phyloP scores from a whole-genome alignment of 192 early-diverging fungal genomes.

The Geosiphon pyriformis region DNA sequence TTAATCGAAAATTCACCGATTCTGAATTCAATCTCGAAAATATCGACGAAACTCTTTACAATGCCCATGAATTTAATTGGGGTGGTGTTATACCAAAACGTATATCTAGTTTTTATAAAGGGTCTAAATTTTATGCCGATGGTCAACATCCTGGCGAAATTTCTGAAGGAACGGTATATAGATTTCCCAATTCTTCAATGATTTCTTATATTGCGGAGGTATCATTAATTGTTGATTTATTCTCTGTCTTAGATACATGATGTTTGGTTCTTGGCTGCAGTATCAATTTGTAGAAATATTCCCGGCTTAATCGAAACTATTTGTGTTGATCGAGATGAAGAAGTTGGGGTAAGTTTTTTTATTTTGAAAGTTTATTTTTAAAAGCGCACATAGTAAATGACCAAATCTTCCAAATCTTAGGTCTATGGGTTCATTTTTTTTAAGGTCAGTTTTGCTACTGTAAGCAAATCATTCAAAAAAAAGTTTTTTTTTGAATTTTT shows the following conservation, averaged over 20 bases:
- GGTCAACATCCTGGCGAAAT: slow-evolving; percentile 36
- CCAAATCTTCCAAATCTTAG: no score
- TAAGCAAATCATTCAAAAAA: no score
- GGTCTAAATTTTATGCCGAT: slow-evolving; percentile 46
- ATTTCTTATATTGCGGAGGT: no score
- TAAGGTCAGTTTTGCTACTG: no score
- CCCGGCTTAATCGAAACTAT: slow-evolving; percentile 39
- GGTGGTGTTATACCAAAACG: slow-evolving; percentile 23
- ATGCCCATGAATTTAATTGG: not conserved
- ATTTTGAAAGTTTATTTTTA: no score
- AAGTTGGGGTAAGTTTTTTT: slow-evolving; percentile 42
- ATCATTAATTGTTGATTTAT: no score
- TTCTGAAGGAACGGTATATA: slow-evolving; percentile 25
- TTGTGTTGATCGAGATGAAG: slow-evolving; percentile 49
- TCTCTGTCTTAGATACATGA: slow-evolving; percentile 19
- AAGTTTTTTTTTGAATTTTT: no score
- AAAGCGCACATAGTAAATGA: no score
- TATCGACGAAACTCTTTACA: not conserved
- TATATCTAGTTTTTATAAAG: slow-evolving; percentile 42
- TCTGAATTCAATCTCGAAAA: not conserved
- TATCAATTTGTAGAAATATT: slow-evolving; percentile 39
- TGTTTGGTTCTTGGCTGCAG: slow-evolving; percentile 42
- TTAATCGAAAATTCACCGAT: not conserved
- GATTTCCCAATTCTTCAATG: no score
- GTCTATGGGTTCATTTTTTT: slow-evolving; percentile 54